phyloP scores from a whole-genome alignment of 2,329 filamentous ascomycete genomes.

The Aureobasidium sp. region DNA sequence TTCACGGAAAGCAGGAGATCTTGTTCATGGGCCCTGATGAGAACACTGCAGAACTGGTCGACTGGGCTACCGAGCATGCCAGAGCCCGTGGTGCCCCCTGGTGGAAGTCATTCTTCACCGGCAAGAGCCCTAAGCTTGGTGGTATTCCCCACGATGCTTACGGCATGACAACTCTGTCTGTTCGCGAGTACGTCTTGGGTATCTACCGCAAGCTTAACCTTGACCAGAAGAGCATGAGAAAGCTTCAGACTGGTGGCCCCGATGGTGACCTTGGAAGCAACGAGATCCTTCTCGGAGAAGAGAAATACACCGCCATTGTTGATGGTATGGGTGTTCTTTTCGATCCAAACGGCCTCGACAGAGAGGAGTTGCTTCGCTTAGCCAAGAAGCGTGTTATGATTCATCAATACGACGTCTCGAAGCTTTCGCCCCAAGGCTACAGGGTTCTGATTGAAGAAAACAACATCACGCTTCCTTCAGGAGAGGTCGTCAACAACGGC shows the following conservation, averaged over 20 bases:
- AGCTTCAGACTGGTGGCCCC: constrained; percentile 95
- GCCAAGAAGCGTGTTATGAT: constrained; percentile 89
- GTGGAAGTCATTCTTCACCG: constrained; percentile 99
- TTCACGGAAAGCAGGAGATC: constrained; percentile 92
- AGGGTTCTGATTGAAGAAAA: constrained; percentile 86
- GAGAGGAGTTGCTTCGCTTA: constrained; percentile 72
- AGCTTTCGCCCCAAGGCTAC: constrained; percentile 83
- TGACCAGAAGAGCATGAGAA: constrained; percentile 75
- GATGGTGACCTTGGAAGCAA: constrained; percentile 97
- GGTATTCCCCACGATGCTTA: constrained; percentile 95
- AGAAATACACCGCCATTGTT: constrained; percentile 93
- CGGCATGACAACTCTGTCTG: constrained; percentile 95
- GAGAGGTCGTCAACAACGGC: constrained; percentile 83
- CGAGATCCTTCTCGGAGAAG: constrained; percentile 90
- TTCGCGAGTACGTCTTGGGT: constrained; percentile 90
- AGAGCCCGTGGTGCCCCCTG: constrained; percentile 80
- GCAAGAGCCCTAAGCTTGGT: constrained; percentile 91
- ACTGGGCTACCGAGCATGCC: constrained; percentile 98
- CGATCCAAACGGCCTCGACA: constrained; percentile 83
- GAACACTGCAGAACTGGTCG: constrained; percentile 93
- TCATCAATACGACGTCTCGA: constrained; percentile 72
- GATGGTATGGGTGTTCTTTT: constrained; percentile 93
- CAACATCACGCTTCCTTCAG: constrained; percentile 78
- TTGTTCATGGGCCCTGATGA: constrained; percentile 98
- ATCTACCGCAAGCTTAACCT: constrained; percentile 95